phyloP scores from a whole-genome alignment of 176 grass and related monocot genomes.

The Ampelocalamus luodianensis region DNA sequence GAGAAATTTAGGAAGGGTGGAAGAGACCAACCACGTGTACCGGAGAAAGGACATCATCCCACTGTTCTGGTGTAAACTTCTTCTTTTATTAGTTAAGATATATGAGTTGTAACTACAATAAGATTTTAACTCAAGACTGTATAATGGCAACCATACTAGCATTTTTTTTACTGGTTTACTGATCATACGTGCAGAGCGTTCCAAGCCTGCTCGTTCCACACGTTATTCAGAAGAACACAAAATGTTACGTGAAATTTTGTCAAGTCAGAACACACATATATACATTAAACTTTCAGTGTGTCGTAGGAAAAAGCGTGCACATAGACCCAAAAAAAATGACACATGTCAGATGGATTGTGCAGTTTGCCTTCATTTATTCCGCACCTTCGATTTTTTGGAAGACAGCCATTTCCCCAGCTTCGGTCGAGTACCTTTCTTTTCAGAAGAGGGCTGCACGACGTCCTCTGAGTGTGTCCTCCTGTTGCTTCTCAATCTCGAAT shows the following conservation, averaged over 20 bases:
- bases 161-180: not conserved
- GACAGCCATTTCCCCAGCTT: slow-evolving; percentile 51
- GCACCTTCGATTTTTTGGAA: slow-evolving; percentile 40
- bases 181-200: not conserved
- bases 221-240: not conserved
- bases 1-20: no score
- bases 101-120: not conserved
- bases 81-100: no score
- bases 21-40: no score
- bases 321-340: not conserved
- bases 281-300: slow-evolving; percentile 23
- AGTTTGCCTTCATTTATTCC: slow-evolving; percentile 9
- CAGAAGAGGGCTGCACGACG: not conserved
- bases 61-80: no score
- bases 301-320: not conserved
- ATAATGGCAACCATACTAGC: not conserved
- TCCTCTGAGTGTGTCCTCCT: slow-evolving; percentile 50
- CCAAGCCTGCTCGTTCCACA: not conserved
- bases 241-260: not conserved
- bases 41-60: no score
- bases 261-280: slow-evolving; percentile 14
- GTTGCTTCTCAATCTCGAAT: slow-evolving; percentile 54
- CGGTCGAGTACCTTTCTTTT: slow-evolving; percentile 35
- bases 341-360: not conserved
- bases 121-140: not conserved